Evolutionary conservation across 768 basidiomycete species (phyloP), one percentile per base, ranked within the genome.

Genomic region (Scleroderma bovista): DNA sequence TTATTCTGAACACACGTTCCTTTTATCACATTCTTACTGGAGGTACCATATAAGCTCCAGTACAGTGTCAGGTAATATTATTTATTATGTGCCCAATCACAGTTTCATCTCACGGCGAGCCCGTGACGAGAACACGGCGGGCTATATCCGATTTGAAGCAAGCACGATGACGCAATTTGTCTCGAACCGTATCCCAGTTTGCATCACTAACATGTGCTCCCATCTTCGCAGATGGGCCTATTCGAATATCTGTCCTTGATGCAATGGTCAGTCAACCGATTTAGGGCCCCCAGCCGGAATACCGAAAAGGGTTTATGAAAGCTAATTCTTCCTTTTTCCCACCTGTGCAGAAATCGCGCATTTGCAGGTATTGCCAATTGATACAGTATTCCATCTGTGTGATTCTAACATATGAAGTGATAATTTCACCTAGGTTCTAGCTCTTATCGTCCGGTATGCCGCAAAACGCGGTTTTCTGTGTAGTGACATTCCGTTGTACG

Each of bases 231-330:
- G 24, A 44, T 13, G n/a, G n/a, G 11, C 20, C 29, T 22, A 13
- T 31, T 32, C 29, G 17, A 33, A 32, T 45, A 3, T n/a, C 31
- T 45, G 12, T 12, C 15, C 44, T 19, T 13, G 44, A n/a, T 19
- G 31, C 8, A n/a, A 11, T 7, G 10, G 39, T 40, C 39, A 6
- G 39, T 17, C 11, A 40, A 5, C 39, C 17, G 44, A 31, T 34
- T 15, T 22, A 32, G 43, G 31, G 3, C 16, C 44, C 20, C 4
- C 13, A 19, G 8, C 31, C 26, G n/a, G 31, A 44, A 43, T 13
- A 43, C 24, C 13, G 24, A 43, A 42, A 22, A 17, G 32, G 44
- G 32, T 45, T 45, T 45, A 45, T 45, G 44, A 32, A 45, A 45
- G 44, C 31, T 33, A 45, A 45, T 31, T 23, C 15, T 20, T 26